Evolutionary conservation across 352 stramenopile species (phyloP).

Genomic region (Phytopythium boreale): DNA sequence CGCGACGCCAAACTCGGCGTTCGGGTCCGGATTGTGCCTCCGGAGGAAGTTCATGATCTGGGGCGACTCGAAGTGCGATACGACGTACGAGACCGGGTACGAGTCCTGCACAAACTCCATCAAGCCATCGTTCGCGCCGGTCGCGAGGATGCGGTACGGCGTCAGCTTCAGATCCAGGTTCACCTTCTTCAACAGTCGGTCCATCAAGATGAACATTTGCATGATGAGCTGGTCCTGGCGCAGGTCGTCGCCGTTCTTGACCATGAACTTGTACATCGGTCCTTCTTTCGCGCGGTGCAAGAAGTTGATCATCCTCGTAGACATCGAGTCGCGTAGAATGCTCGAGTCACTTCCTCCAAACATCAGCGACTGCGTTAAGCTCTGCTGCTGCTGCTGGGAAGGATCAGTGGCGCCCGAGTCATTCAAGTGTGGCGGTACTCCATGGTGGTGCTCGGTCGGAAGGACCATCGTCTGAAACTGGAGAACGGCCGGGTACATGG

Average conservation of each 20-base stretch:
- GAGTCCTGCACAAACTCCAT: slow-evolving; percentile 98
- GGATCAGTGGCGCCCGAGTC: slow-evolving; percentile 16
- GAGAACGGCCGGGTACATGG: slow-evolving; percentile 96
- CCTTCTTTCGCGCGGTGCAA: slow-evolving; percentile 80
- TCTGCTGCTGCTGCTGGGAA: slow-evolving; percentile 13
- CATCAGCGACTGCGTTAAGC: slow-evolving; percentile 48
- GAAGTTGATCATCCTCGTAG: slow-evolving; percentile 71
- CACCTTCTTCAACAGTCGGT: slow-evolving; percentile 97
- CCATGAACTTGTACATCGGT: slow-evolving; percentile 96
- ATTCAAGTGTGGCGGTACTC: slow-evolving; percentile 6
- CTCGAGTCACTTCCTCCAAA: slow-evolving; percentile 47
- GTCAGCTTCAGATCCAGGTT: slow-evolving; percentile 98
- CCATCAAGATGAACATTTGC: slow-evolving; percentile 99
- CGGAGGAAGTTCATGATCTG: slow-evolving; percentile 90
- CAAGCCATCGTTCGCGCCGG: slow-evolving; percentile 89
- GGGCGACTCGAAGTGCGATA: slow-evolving; percentile 91
- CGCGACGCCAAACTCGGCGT: slow-evolving; percentile 84
- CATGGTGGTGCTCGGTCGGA: slow-evolving; percentile 31
- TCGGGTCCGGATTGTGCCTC: slow-evolving; percentile 84
- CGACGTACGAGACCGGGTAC: slow-evolving; percentile 94
- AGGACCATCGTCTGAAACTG: slow-evolving; percentile 91
- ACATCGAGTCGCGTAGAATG: slow-evolving; percentile 66
- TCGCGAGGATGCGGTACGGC: slow-evolving; percentile 93
- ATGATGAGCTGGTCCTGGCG: slow-evolving; percentile 99
- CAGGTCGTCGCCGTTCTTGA: slow-evolving; percentile 99